phyloP scores from a whole-genome alignment of 345 rosid species.

The Populus alba region DNA sequence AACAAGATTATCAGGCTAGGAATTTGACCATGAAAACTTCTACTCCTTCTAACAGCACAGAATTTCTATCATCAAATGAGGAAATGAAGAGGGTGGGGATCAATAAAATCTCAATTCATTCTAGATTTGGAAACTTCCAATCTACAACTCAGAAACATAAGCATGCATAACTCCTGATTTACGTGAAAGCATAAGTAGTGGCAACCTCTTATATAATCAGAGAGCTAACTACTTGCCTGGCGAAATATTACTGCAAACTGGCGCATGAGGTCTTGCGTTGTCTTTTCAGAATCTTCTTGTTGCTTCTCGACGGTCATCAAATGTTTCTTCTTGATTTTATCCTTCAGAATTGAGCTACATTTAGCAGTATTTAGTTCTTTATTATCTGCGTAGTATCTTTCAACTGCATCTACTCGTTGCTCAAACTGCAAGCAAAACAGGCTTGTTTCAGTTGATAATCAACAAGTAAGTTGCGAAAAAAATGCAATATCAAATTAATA shows the following conservation, averaged over 20 bases:
- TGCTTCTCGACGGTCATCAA: conserved; percentile 54
- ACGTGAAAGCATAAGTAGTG: not conserved
- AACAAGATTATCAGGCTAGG: no score
- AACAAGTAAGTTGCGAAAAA: no score
- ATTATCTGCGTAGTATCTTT: conserved; percentile 52
- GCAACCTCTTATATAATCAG: not conserved
- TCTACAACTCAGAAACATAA: not conserved
- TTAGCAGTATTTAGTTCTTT: conserved; percentile 40
- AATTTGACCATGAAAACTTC: no score
- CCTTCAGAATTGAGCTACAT: conserved; percentile 50
- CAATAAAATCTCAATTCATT: no score
- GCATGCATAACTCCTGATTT: not conserved
- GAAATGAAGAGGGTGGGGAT: no score
- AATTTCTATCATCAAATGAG: no score
- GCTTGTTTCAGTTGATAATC: not conserved
- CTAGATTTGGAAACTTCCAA: not conserved
- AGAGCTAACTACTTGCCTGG: conserved; percentile 41
- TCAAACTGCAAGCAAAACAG: conserved; percentile 50
- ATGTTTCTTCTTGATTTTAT: conserved; percentile 53
- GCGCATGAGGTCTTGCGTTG: conserved; percentile 91
- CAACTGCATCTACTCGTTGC: conserved; percentile 62
- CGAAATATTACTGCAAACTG: conserved; percentile 66
- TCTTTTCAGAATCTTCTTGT: conserved; percentile 68
- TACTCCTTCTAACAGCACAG: no score
- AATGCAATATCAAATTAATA: no score